A percentile compares a stretch with the other conserved stretches of the same genome.
Evolutionary conservation across 2,329 filamentous ascomycete species (phyloP).

Genomic region (Fusarium sp.): DNA sequence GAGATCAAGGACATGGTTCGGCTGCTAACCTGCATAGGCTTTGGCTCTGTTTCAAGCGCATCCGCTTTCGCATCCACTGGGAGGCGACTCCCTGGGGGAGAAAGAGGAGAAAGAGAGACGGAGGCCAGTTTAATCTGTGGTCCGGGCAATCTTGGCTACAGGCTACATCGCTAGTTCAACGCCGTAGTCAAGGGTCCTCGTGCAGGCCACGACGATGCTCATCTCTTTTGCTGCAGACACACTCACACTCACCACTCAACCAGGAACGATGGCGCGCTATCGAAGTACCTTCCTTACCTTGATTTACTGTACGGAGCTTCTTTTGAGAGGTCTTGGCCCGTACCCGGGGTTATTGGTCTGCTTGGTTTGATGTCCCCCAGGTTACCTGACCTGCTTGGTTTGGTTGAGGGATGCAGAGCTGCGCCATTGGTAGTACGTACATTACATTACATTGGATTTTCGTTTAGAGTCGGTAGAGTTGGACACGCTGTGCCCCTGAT

Average conservation of each 20-base stretch:
- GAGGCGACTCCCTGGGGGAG: too few relatives aligned
- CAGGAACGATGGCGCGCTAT: not conserved
- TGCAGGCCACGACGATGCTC: not conserved
- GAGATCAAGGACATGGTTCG: not conserved
- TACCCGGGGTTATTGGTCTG: not conserved
- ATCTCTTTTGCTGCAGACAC: not conserved
- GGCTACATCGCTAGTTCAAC: slow-evolving; percentile 16
- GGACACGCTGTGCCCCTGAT: slow-evolving; percentile 7
- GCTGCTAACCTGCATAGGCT: too few relatives aligned
- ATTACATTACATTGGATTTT: not conserved
- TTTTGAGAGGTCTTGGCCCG: not conserved
- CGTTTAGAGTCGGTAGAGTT: not conserved
- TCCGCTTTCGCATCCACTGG: too few relatives aligned
- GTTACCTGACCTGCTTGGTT: not conserved
- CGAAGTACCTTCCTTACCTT: too few relatives aligned
- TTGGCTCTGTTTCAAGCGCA: slow-evolving; percentile 16
- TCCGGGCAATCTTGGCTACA: slow-evolving; percentile 18
- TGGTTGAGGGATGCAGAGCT: slow-evolving; percentile 5
- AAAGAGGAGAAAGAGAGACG: too few relatives aligned
- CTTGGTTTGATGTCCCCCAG: not conserved
- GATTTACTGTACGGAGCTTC: not conserved
- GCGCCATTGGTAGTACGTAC: slow-evolving; percentile 7
- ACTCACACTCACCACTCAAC: not conserved
- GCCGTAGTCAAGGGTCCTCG: slow-evolving; percentile 1
- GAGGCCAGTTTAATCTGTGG: slow-evolving; percentile 20